Base-by-base conservation (phyloP, 306 rosid genomes). In the Alnus rubra region DNA sequence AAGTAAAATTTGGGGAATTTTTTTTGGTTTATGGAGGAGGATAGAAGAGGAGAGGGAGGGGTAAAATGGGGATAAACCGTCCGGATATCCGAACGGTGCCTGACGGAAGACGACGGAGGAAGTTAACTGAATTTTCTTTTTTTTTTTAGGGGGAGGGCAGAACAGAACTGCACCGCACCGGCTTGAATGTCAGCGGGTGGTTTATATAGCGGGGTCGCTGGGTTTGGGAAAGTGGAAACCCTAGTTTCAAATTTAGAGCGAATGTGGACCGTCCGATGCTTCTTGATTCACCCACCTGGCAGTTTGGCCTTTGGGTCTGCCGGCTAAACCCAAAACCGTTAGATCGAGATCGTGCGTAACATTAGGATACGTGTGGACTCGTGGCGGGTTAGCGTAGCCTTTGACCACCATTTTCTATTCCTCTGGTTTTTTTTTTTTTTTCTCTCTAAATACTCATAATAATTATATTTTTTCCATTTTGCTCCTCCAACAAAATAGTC, bases 151-250 rank as follows among this genome's bases (percentile, higher is more conserved):
- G 58, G 83, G 93, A 86, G 90, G 94, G 97, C 93, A 92, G 97
- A 81, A 74, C 64, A 60, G 5, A 60, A 81, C 92, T 83, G 90
- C 94, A 88, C 97, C 92, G 90, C 94, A 75, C 80, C 73, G 65
- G 73, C 31, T 51, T 2, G 3, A 12, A 28, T 8, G 86, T 35
- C 47, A 87, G 84, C 16, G 78, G 50, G 53, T 4, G 51, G 18
- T 0, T 77, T 92, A 83, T 87, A 87, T 86, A 88, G 44, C 33
- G 35, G 14, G 48, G 3, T 56, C 45, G 39, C 28, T 5, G 47
- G 64, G n/a, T 16, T 7, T 33, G 33, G 60, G 49, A 19, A 2
- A 5, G 48, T 19, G 45, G 28, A 78, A 89, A 79, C 91, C 92
- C 92, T 89, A 88, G 81, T 76, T 81, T 6, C 45, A 28, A 52